Conservation (phyloP, 2,329 filamentous ascomycete genomes). For the Talaromyces sp. region DNA sequence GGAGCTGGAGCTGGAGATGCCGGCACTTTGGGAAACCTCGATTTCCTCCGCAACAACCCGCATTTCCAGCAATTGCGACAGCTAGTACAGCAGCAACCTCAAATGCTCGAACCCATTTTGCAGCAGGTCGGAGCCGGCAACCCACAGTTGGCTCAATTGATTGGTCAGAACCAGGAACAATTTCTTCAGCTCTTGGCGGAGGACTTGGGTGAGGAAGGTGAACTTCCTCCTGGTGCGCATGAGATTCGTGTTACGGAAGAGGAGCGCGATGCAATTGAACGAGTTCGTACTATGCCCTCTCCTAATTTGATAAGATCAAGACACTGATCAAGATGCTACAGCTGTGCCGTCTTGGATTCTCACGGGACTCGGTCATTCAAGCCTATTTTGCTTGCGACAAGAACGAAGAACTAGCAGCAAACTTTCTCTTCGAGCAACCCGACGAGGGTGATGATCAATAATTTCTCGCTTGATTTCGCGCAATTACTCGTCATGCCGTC, state of each 20-base stretch:
- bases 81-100: constrained; percentile 93
- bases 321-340: constrained; percentile 35
- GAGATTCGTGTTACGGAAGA: constrained; percentile 91
- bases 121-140: constrained; percentile 95
- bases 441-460: constrained; percentile 64
- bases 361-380: constrained; percentile 89
- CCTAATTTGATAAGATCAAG: background rate
- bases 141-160: constrained; percentile 88
- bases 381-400: constrained; percentile 99
- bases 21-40: constrained; percentile 70
- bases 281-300: constrained; percentile 56
- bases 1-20: constrained; percentile 48
- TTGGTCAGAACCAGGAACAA: constrained; percentile 86
- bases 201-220: constrained; percentile 73
- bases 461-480: constrained; percentile 10
- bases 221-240: constrained; percentile 79
- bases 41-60: constrained; percentile 90
- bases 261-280: constrained; percentile 93
- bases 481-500: background rate
- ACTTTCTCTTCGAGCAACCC: constrained; percentile 96
- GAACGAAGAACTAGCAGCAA: constrained; percentile 96
- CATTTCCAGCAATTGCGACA: constrained; percentile 98
- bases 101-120: constrained; percentile 97
- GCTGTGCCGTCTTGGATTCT: constrained; percentile 90
- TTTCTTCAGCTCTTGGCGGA: constrained; percentile 89